Evolutionary conservation across 306 rosid species (phyloP), one percentile per base, ranked within the genome.

Genomic region (Medicago truncatula): DNA sequence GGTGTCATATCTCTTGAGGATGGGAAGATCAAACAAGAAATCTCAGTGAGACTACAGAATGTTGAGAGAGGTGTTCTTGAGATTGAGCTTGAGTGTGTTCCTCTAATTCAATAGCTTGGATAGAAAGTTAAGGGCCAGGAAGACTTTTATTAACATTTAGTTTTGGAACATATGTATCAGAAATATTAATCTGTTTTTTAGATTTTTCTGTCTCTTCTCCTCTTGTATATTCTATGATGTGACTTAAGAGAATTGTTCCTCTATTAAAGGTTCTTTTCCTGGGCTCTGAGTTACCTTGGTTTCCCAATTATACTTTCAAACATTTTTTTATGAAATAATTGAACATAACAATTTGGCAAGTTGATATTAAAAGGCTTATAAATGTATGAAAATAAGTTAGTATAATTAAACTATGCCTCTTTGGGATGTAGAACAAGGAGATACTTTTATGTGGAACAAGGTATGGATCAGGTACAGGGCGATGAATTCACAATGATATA

Each of bases 51-150:
- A 81, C 87, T 95, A 62, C 95, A 89, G 50, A 88, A 92, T 9
- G 95, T 95, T 12, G 98, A 95, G 83, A 89, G 93, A 70, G 98
- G 98, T 5, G 88, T 83, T 56, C 80, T 95, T 13, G 96, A 92
- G 76, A 84, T 92, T 78, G 91, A 89, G 75, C 93, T 95, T 58
- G 96, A 90, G 79, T 95, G 98, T 78, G 87, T 95, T 80, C 95
- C 98, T 87, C 96, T 94, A 13, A 88, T 89, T 76, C 98, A 94
- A 50, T 94, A 93, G 44, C 52, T 6, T 57, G 52, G 13, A 50
- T n/a, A 49, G 14, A 41, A 58, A 69, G 71, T 64, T 74, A 77
- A 70, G 53, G 71, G 21, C 40, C 65, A 52, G 1, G 36, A 56
- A 15, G 8, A 8, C 28, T 64, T 2, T 25, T 3, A 11, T 61